Evolutionary conservation across 192 early-diverging fungal genomes (phyloP).

Genomic region (Lobulomyces angularis): DNA sequence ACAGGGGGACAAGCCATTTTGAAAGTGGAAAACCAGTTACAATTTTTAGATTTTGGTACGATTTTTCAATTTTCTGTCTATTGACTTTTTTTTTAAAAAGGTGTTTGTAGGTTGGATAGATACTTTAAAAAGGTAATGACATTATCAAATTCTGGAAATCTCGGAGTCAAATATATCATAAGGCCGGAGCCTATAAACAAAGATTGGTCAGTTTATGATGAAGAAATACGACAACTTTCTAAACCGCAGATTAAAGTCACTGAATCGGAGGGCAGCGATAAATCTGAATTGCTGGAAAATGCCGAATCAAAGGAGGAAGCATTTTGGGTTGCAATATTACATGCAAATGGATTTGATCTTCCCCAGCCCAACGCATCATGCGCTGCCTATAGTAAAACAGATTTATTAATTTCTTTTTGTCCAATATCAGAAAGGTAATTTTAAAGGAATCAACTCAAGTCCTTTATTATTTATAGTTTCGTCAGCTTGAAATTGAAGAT

Average conservation of each 20-base stretch:
- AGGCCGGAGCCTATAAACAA: conserved; percentile 31
- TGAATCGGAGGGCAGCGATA: not conserved
- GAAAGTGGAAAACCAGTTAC: conserved; percentile 27
- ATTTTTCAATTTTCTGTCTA: no score
- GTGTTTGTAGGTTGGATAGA: conserved; percentile 32
- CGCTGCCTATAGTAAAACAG: no score
- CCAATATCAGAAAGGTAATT: no score
- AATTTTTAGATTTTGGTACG: conserved; percentile 44
- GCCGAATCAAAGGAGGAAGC: not conserved
- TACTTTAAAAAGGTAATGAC: conserved; percentile 32
- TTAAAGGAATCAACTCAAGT: no score
- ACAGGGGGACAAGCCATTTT: conserved; percentile 34
- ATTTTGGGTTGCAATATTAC: no score
- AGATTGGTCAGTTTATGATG: conserved; percentile 28
- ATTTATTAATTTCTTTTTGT: no score
- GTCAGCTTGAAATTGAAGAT: no score
- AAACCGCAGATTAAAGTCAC: not conserved
- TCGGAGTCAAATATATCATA: conserved; percentile 36
- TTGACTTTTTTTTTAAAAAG: no score
- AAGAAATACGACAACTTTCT: no score
- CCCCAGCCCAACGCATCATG: no score
- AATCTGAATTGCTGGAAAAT: not conserved
- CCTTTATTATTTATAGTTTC: no score
- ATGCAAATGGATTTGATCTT: no score
- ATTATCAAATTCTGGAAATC: conserved; percentile 38